Base-by-base conservation (phyloP, 2,329 filamentous ascomycete species). In the Trichophyton simii region DNA sequence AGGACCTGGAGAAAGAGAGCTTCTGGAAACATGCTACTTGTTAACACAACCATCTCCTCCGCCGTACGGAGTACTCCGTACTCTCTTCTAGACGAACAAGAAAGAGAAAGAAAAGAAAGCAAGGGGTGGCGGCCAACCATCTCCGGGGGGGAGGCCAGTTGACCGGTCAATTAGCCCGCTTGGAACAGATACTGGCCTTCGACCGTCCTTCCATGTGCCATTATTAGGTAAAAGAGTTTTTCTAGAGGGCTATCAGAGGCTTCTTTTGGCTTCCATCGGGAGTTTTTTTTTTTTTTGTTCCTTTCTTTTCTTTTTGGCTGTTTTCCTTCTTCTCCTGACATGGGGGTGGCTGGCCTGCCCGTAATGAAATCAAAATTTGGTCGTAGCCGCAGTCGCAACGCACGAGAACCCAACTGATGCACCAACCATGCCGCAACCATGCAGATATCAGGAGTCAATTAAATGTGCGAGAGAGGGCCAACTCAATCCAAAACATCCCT, bases 1-100 rank as follows among this genome's bases (percentile, higher is more conserved):
- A 67, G n/a, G 72, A 75, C 38, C n/a, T 76, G 58, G 72, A 70
- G 61, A 62, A 68, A 57, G 64, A 72, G 65, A 61, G 64, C 4
- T 74, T 75, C 48, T 76, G 71, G 72, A 61, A 63, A 50, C 59
- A 60, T 42, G 20, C 11, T 13, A 38, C 34, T 7, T 38, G 34
- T 38, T 38, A 38, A 38, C 3, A 13, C 34, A 13, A 38, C 9
- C 11, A 11, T 22, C 34, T 38, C 11, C 34, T 38, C 8, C 11
- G 18, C 8, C 11, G n/a, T n/a, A n/a, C n/a, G n/a, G n/a, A n/a
- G 3, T 38, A 36, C 34, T 28, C 25, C 25, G 11, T 38, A 38
- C 28, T 28, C 28, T 28, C 25, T 38, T 3, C 34, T 38, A 38
- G 34, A 38, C 34, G 13, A 38, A 38, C 34, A 38, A 38, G 34